phyloP scores from a whole-genome alignment of 441 rosid species.

The Euphorbia schlechtendalii region DNA sequence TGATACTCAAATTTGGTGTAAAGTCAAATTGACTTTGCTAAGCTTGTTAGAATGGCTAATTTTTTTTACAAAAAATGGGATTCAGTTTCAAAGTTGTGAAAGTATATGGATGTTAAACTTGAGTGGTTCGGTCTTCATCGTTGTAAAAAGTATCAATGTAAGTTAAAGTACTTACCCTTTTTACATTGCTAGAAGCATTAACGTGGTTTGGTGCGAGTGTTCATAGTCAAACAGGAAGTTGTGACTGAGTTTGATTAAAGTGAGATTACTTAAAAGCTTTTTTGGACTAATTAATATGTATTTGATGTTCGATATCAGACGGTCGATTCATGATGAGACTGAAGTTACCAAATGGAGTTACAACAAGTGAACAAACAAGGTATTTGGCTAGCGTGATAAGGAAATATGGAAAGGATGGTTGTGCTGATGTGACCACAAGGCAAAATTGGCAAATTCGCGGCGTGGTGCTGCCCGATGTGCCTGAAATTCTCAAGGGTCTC shows the following conservation, averaged over 20 bases:
- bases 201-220: neutral
- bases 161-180: too few species aligned
- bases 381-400: slow-evolving; percentile 78
- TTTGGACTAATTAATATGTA: neutral
- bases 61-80: too few species aligned
- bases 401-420: slow-evolving; percentile 83
- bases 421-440: slow-evolving; percentile 88
- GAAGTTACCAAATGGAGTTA: slow-evolving; percentile 91
- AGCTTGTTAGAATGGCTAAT: too few species aligned
- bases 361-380: slow-evolving; percentile 88
- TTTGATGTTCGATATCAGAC: slow-evolving; percentile 36
- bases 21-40: too few species aligned
- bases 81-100: too few species aligned
- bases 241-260: too few species aligned
- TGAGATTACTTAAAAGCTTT: neutral
- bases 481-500: slow-evolving; percentile 69
- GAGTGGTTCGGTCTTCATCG: too few species aligned
- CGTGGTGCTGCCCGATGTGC: slow-evolving; percentile 79
- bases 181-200: too few species aligned
- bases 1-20: too few species aligned
- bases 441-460: slow-evolving; percentile 98
- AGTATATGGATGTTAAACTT: too few species aligned
- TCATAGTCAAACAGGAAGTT: neutral
- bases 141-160: too few species aligned
- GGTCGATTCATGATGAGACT: slow-evolving; percentile 97